phyloP scores from a whole-genome alignment of 148 eudicot genomes.

The Spergularia marina region DNA sequence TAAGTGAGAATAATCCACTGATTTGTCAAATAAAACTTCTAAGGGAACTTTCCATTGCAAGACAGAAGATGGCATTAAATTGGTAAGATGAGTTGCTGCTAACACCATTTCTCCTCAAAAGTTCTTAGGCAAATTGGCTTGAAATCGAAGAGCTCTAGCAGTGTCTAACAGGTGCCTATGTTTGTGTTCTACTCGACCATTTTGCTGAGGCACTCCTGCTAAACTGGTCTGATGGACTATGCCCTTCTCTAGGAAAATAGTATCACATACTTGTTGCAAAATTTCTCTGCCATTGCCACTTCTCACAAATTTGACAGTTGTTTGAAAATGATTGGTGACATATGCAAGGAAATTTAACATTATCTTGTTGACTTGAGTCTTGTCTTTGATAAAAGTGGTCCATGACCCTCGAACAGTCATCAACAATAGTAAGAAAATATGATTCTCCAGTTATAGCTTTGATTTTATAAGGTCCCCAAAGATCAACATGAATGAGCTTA shows the following conservation, averaged over 20 bases:
- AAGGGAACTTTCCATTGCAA: too few species aligned
- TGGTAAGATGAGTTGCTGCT: too few species aligned
- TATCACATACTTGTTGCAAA: not conserved
- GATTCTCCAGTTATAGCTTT: not conserved
- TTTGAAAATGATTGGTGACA: not conserved
- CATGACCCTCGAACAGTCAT: not conserved
- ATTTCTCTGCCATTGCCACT: constrained; percentile 9
- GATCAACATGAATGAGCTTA: not conserved
- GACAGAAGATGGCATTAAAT: too few species aligned
- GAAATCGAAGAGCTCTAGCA: too few species aligned
- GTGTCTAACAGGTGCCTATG: not conserved
- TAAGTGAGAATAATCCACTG: too few species aligned
- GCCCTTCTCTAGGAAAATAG: not conserved
- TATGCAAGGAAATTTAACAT: not conserved
- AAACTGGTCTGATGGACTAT: not conserved
- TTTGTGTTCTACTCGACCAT: not conserved
- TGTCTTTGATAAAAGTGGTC: not conserved
- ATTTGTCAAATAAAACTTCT: too few species aligned
- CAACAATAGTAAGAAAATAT: not conserved
- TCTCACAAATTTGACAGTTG: not conserved
- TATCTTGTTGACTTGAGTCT: not conserved
- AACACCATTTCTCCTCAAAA: too few species aligned
- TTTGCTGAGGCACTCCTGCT: not conserved
- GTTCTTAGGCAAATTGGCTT: too few species aligned
- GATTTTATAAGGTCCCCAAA: not conserved